Evolutionary conservation across 441 rosid genomes (phyloP), one percentile per base, ranked within the genome.

Genomic region (Populus hybrid): DNA sequence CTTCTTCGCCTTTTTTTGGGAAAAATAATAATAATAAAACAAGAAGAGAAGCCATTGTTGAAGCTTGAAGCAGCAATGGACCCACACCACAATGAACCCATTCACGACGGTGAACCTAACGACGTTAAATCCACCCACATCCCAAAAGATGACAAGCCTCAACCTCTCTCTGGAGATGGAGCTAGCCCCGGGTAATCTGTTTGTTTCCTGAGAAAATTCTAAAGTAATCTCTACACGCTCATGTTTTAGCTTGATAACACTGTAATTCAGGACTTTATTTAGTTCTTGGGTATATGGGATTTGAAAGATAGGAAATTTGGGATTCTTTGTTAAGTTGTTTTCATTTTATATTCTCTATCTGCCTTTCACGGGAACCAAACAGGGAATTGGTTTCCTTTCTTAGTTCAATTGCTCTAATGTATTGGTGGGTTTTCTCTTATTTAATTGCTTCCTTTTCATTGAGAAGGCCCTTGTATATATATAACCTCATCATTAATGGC

Each of bases 111-210:
- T 50, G 59, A 50, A 50, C n/a, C 59, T 16, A 50, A 50, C 59
- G 88, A 85, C 71, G 69, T 71, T 57, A 84, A 77, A 76, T 86
- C 88, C 78, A 73, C 86, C n/a, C 82, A 87, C 79, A 86, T 75
- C 72, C 85, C 67, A 4, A 87, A 89, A 18, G 90, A 85, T 38
- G 86, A 87, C 79, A 87, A 78, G 86, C 84, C 90, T 80, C 90
- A 82, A 18, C 84, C 88, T 72, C 97, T 82, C 80, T 68, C 91
- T 40, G 94, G 91, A 10, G 89, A 88, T 50, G 93, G 93, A 81
- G 89, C 92, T 63, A 92, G 94, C 73, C 93, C 93, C 6, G 98
- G 94, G 98, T 90, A 84, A 36, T 40, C 10, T 77, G 26, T 57
- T 26, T 70, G 21, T 34, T 50, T 78, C 57, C 26, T 18, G 8